phyloP scores from a whole-genome alignment of 805 yeast genomes.

The Yamadazyma akitaensis region DNA sequence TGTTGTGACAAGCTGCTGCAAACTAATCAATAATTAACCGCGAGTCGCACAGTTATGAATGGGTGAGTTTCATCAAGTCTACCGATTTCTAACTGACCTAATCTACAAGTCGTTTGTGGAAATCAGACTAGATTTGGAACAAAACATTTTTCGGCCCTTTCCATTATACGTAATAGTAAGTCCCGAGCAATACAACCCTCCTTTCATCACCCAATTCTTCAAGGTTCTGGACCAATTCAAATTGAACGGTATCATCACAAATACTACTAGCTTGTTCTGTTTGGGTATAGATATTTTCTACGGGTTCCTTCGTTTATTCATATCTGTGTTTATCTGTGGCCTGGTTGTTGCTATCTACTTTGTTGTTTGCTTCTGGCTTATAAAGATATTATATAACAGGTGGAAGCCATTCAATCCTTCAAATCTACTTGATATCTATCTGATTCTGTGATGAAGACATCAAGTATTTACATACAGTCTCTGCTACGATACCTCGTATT shows the following conservation, averaged over 20 bases:
- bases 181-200: conserved; percentile 26
- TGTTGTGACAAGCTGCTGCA: background rate
- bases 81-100: background rate
- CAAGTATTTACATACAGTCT: background rate
- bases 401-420: conserved; percentile 8
- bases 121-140: conserved; percentile 1
- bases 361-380: conserved; percentile 7
- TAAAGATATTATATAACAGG: conserved; percentile 3
- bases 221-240: background rate
- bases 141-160: conserved; percentile 9
- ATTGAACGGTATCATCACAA: background rate
- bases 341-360: background rate
- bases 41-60: conserved; percentile 1
- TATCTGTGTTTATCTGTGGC: conserved; percentile 10
- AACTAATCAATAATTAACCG: background rate
- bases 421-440: background rate
- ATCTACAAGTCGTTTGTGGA: conserved; percentile 1
- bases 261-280: conserved; percentile 5
- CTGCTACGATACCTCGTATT: background rate
- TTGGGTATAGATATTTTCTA: conserved; percentile 11
- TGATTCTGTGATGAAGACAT: background rate
- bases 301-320: conserved; percentile 12
- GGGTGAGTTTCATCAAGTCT: background rate
- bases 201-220: conserved; percentile 16
- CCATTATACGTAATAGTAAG: conserved; percentile 18